Base-by-base conservation (phyloP, 169 alveolate genomes). In the Plasmodium adleri region DNA sequence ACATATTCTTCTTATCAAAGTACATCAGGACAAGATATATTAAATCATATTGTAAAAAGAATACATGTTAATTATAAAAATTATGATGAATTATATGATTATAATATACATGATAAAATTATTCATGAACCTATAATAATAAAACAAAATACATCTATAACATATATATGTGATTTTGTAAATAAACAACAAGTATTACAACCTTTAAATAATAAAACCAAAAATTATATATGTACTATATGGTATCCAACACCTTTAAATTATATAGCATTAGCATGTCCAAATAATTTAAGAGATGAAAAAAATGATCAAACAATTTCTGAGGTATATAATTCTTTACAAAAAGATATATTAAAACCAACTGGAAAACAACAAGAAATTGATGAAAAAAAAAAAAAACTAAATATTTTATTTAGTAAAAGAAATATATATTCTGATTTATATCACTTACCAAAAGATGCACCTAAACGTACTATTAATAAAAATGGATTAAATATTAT, bases 21-120 rank as follows among this genome's bases (percentile, higher is more conserved):
- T 26, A 39, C 47, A 39, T 39, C 47, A 39, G 47, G 47, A 39
- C 9, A 39, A 39, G 47, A 39, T 39, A 39, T 39, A 39, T 39
- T 39, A 0, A 39, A 39, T 39, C 47, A 39, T 6, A 83, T 83
- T 12, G 67, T 52, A 17, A 68, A 83, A 28, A 83, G 26, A 1
- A 63, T 83, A n/a, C 26, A 43, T 12, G 91, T 83, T 2, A 22
- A 83, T 52, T 83, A 83, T 60, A 20, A 54, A 4, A 83, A 83
- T 83, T 52, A 67, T 12, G 85, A 83, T 60, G 85, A 83, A 63
- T 3, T 83, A 45, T 70, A 83, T 58, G 91, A 83, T 83, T 83
- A 68, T 24, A 70, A 83, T 68, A 17, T 26, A 4, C 15, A 17
- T 10, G 56, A 43, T 3, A 56, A 26, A 24, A 54, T 83, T 3